Evolutionary conservation across 1,284 basidiomycete species (phyloP).

Genomic region (Ustilago bromivora): DNA sequence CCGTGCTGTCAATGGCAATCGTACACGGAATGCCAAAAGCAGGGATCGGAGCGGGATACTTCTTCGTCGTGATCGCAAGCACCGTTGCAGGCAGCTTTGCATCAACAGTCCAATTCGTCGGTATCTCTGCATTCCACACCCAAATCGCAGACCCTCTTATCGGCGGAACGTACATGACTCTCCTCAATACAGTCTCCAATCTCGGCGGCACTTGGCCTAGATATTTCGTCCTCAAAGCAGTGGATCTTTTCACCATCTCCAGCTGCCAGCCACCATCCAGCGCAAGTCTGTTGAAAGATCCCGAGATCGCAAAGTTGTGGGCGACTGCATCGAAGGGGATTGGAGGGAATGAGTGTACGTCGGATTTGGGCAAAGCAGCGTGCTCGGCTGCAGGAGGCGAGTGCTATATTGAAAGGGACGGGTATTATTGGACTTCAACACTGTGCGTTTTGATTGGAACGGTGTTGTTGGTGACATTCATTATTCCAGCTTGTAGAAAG

Average conservation of each 20-base stretch:
- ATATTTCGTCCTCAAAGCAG: conserved; percentile 84
- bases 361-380: conserved; percentile 77
- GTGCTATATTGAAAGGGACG: conserved; percentile 87
- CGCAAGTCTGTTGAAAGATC: conserved; percentile 31
- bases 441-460: conserved; percentile 83
- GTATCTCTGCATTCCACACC: conserved; percentile 97
- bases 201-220: conserved; percentile 98
- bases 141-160: conserved; percentile 96
- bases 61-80: conserved; percentile 80
- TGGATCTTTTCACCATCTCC: conserved; percentile 64
- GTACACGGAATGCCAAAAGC: conserved; percentile 84
- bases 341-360: conserved; percentile 57
- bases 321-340: conserved; percentile 31
- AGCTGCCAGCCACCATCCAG: conserved; percentile 52
- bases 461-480: conserved; percentile 79
- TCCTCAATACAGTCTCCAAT: conserved; percentile 96
- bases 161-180: conserved; percentile 76
- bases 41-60: conserved; percentile 77
- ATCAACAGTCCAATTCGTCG: conserved; percentile 97
- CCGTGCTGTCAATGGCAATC: conserved; percentile 78
- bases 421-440: conserved; percentile 87
- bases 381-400: conserved; percentile 82
- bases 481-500: conserved; percentile 84
- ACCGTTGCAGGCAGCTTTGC: conserved; percentile 89
- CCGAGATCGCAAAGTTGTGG: conserved; percentile 46